phyloP scores from a whole-genome alignment of 345 rosid genomes.

The Rhodamnia rubescens region DNA sequence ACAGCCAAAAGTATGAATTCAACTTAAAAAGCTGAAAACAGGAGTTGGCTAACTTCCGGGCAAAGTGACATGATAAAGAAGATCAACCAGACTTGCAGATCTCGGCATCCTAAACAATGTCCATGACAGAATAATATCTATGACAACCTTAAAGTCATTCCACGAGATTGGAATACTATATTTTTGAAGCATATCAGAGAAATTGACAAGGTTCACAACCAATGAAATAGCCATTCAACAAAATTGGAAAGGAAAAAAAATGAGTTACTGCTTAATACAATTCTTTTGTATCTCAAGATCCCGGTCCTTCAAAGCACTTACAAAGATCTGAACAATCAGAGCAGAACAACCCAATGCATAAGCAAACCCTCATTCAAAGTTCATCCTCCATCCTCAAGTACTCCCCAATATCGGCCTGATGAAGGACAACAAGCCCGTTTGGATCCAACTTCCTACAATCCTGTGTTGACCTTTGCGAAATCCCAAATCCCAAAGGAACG shows the following conservation, averaged over 20 bases:
- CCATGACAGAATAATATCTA: neutral
- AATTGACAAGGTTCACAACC: neutral
- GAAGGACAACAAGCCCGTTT: conserved; percentile 74
- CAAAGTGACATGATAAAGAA: neutral
- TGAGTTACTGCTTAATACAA: neutral
- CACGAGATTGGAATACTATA: neutral
- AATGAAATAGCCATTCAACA: neutral
- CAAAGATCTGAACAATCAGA: neutral
- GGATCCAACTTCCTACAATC: conserved; percentile 89
- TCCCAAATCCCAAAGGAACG: conserved; percentile 76
- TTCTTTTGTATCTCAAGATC: neutral
- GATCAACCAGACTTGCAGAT: neutral
- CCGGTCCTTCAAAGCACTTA: neutral
- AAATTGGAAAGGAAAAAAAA: neutral
- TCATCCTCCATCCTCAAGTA: conserved; percentile 91
- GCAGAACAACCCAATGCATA: neutral
- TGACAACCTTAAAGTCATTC: neutral
- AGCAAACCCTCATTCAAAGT: conserved; percentile 27
- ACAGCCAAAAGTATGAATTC: neutral
- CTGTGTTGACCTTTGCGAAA: conserved; percentile 70
- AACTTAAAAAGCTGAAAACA: neutral
- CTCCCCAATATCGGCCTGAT: conserved; percentile 79
- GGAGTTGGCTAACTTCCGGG: neutral
- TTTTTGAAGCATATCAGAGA: neutral
- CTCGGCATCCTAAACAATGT: neutral